Evolutionary conservation across 352 stramenopile genomes (phyloP), one percentile per base, ranked within the genome.

Genomic region (Detonula confervacea): DNA sequence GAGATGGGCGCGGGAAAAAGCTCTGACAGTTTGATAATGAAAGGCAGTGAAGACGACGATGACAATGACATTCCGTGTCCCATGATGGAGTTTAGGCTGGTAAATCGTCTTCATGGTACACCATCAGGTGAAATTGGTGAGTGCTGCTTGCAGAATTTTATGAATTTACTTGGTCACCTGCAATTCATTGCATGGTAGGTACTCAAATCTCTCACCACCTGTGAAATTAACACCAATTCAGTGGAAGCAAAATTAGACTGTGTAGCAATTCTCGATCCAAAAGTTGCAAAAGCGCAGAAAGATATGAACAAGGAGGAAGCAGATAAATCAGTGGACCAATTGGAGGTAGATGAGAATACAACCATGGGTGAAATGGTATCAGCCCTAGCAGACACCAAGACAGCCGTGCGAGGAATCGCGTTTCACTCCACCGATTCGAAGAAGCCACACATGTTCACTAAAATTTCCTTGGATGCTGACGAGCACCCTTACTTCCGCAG

Each of bases 401-500:
- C 24, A 59, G 29, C n/a, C 1, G 72, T 6, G 20, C 18, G 59
- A 55, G 25, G 61, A 20, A 22, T 52, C 12, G 29, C 67, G 80
- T 69, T 70, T 54, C 42, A 66, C 37, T 67, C 44, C 6, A 46
- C 60, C 12, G 37, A 84, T 7, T 69, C 83, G 2, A 86, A 83
- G 56, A 60, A 81, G 67, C 49, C 59, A 5, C 46, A 67, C 16
- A 73, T 90, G 11, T 90, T 93, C 72, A 59, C 47, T 8, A 90
- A 90, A 68, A 35, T 91, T n/a, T 33, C 81, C 24, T 39, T 93
- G 8, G 83, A 91, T 66, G 56, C 81, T 5, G 35, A 76, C 3
- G 81, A 87, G 25, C 86, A 93, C 77, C 88, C 88, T 22, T 91
- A 87, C 60, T 93, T 93, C 46, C 64, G 85, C 51, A 65, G 84